phyloP scores from a whole-genome alignment of 495 filamentous ascomycete species.

The Penicillium taxi region DNA sequence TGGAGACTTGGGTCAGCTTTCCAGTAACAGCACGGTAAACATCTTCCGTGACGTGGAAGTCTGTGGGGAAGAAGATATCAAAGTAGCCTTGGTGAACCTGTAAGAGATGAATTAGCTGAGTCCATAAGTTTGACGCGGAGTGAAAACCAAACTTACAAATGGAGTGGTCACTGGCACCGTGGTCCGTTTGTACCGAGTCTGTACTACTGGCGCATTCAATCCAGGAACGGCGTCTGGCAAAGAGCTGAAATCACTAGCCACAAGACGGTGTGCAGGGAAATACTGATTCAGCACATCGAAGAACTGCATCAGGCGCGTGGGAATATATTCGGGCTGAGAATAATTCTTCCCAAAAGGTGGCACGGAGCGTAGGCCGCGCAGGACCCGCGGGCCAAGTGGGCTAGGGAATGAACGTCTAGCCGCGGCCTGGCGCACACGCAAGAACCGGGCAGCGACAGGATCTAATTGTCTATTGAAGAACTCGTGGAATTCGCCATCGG shows the following conservation, averaged over 20 bases:
- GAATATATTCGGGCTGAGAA: slow-evolving; percentile 81
- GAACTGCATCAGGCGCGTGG: slow-evolving; percentile 90
- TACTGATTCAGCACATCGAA: slow-evolving; percentile 79
- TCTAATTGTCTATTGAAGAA: slow-evolving; percentile 77
- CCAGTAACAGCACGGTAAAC: slow-evolving; percentile 88
- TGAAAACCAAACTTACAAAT: slow-evolving; percentile 51
- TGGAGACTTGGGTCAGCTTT: slow-evolving; percentile 73
- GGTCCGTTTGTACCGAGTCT: slow-evolving; percentile 78
- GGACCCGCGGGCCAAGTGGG: slow-evolving; percentile 46
- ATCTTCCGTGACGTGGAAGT: slow-evolving; percentile 80
- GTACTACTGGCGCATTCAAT: slow-evolving; percentile 87
- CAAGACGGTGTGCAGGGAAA: slow-evolving; percentile 80
- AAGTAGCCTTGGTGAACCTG: slow-evolving; percentile 98
- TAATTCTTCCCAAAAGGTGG: slow-evolving; percentile 66
- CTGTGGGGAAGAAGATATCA: slow-evolving; percentile 95
- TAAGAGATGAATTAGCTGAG: slow-evolving; percentile 6
- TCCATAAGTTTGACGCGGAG: neutral
- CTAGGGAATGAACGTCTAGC: slow-evolving; percentile 48
- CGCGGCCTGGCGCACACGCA: slow-evolving; percentile 65
- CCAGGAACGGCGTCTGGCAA: slow-evolving; percentile 77
- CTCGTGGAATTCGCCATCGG: slow-evolving; percentile 83
- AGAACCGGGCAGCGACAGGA: slow-evolving; percentile 71
- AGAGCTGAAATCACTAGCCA: slow-evolving; percentile 85
- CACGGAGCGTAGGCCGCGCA: slow-evolving; percentile 49
- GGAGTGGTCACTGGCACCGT: slow-evolving; percentile 88